Evolutionary conservation across 2,329 filamentous ascomycete genomes (phyloP).

Genomic region (Ophiocordyceps camponoti-rufipedis): DNA sequence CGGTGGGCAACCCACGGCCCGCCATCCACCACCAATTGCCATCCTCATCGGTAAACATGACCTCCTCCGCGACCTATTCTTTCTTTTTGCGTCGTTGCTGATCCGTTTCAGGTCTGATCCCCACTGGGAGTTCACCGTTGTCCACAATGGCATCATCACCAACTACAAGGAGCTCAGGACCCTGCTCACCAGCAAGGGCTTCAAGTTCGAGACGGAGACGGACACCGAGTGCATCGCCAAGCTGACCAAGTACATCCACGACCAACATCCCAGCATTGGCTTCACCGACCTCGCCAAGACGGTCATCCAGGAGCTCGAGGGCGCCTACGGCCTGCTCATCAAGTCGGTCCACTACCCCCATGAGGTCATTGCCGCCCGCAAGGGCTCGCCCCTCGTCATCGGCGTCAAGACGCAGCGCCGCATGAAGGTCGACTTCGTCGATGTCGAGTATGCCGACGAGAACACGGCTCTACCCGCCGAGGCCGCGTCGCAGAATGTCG

Average conservation of each 20-base stretch:
- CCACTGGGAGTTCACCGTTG: constrained; percentile 89
- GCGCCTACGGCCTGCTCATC: constrained; percentile 89
- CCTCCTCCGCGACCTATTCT: constrained; percentile 1
- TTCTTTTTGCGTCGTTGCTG: constrained; percentile 1
- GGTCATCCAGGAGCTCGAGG: constrained; percentile 95
- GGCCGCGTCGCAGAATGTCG: constrained; percentile 87
- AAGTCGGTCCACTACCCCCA: constrained; percentile 98
- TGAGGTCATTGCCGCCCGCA: constrained; percentile 92
- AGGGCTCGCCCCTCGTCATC: constrained; percentile 93
- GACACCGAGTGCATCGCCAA: constrained; percentile 99
- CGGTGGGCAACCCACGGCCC: constrained; percentile 96
- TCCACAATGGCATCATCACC: constrained; percentile 99
- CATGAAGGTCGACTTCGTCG: constrained; percentile 99
- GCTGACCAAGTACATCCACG: constrained; percentile 94
- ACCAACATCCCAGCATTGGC: constrained; percentile 82
- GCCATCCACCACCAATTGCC: constrained; percentile 89
- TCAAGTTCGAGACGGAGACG: constrained; percentile 97
- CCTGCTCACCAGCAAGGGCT: constrained; percentile 82
- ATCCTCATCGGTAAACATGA: constrained; percentile 70
- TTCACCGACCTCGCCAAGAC: constrained; percentile 96
- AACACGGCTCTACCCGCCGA: constrained; percentile 72
- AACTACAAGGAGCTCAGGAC: constrained; percentile 99
- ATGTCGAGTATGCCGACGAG: constrained; percentile 91
- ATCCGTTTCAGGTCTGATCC: constrained; percentile 58
- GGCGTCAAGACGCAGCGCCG: constrained; percentile 94